These are phyloP conservation scores for Irpex sp. DNA, from an alignment of 1,284 basidiomycete genomes.

Conservation along the genomic window DNA sequence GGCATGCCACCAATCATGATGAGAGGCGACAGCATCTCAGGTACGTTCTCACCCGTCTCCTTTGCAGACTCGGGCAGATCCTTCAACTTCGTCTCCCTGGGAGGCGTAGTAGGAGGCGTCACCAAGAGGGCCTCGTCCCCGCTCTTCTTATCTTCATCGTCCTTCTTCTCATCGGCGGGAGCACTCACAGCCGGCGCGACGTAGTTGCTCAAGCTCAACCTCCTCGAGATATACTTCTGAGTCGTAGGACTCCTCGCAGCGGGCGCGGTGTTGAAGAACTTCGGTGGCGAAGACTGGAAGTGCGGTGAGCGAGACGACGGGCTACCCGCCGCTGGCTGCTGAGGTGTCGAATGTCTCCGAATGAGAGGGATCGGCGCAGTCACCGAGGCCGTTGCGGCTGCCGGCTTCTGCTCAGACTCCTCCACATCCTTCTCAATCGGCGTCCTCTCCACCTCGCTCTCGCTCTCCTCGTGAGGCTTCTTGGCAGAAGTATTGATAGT, in stretches of 20 bases:
- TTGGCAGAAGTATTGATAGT: neutral
- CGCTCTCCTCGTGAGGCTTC: neutral
- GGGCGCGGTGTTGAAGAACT: slow-evolving; percentile 5
- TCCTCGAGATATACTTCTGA: slow-evolving; percentile 26
- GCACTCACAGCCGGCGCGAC: slow-evolving; percentile 32
- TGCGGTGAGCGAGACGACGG: slow-evolving; percentile 11
- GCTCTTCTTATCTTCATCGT: slow-evolving; percentile 10
- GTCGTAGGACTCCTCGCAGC: slow-evolving; percentile 6
- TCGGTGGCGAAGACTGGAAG: slow-evolving; percentile 13
- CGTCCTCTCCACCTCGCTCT: slow-evolving; percentile 5
- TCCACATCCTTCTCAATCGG: slow-evolving; percentile 8
- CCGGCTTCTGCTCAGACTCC: neutral
- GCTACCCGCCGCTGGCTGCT: neutral
- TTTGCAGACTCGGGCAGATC: neutral
- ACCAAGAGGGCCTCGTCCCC: slow-evolving; percentile 9
- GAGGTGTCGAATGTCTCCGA: neutral
- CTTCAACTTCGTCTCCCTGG: slow-evolving; percentile 6
- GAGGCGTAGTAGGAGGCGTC: slow-evolving; percentile 17
- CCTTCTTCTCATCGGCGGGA: slow-evolving; percentile 16
- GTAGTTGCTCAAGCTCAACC: slow-evolving; percentile 49
- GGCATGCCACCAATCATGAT: slow-evolving; percentile 2
- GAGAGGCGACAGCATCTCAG: slow-evolving; percentile 7
- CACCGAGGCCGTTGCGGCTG: neutral
- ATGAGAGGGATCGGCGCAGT: neutral
- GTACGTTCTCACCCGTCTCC: neutral